Evolutionary conservation across 1,284 basidiomycete species (phyloP).

Genomic region (Pisolithus thermaeus): DNA sequence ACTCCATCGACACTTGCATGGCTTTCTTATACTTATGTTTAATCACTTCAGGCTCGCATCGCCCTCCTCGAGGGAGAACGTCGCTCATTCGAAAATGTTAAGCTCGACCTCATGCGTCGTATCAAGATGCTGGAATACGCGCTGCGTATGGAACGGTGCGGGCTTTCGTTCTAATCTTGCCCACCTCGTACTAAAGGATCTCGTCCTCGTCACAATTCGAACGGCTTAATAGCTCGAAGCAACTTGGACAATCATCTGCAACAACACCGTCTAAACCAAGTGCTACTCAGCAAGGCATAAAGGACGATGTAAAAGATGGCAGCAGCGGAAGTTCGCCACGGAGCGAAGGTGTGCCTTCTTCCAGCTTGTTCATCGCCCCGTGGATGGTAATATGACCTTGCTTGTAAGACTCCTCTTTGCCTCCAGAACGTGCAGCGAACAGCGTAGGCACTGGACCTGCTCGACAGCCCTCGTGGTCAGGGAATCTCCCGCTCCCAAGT

Average conservation of each 20-base stretch:
- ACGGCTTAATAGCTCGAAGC: conserved; percentile 60
- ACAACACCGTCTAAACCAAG: conserved; percentile 57
- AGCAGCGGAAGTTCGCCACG: conserved; percentile 75
- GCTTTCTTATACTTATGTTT: conserved; percentile 18
- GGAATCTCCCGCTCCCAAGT: conserved; percentile 41
- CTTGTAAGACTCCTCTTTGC: conserved; percentile 62
- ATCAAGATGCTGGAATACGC: conserved; percentile 99
- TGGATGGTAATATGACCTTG: conserved; percentile 3
- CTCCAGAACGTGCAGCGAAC: conserved; percentile 63
- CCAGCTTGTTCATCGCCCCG: conserved; percentile 1
- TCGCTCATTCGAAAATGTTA: conserved; percentile 93
- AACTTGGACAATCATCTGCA: conserved; percentile 51
- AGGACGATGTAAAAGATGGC: conserved; percentile 70
- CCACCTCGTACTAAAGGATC: conserved; percentile 10
- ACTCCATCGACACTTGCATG: not conserved
- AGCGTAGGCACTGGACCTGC: conserved; percentile 39
- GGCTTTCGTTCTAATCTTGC: conserved; percentile 15
- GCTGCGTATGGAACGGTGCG: conserved; percentile 87
- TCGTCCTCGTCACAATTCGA: not conserved
- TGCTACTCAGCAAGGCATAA: conserved; percentile 56
- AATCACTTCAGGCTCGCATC: conserved; percentile 71
- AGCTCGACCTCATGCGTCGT: conserved; percentile 90
- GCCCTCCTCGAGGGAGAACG: conserved; percentile 97
- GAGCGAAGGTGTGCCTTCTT: conserved; percentile 58
- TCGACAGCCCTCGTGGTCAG: conserved; percentile 54